Conservation (phyloP, 2,329 filamentous ascomycete species). For the Cytospora piceicola region DNA sequence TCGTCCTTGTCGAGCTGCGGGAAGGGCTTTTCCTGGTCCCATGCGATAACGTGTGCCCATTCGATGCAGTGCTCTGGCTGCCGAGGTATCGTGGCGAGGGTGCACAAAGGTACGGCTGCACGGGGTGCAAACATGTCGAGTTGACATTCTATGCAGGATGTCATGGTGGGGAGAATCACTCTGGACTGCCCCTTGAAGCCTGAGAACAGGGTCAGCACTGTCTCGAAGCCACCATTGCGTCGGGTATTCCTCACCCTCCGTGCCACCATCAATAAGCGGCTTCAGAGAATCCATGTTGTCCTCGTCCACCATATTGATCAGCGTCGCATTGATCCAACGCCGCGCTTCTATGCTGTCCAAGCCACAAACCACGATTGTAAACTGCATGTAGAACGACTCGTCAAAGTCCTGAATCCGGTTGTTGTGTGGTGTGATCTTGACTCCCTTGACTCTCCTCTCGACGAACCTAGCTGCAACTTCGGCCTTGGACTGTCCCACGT, state of each 20-base stretch:
- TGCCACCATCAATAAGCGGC: constrained; percentile 93
- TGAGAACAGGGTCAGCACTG: constrained; percentile 37
- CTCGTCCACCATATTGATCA: constrained; percentile 87
- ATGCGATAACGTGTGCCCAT: constrained; percentile 98
- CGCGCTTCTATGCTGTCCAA: constrained; percentile 96
- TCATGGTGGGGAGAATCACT: constrained; percentile 89
- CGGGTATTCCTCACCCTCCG: constrained; percentile 65
- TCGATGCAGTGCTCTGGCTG: constrained; percentile 98
- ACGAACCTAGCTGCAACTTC: constrained; percentile 92
- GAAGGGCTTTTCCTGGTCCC: constrained; percentile 85
- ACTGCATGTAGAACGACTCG: constrained; percentile 95
- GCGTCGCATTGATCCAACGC: constrained; percentile 96
- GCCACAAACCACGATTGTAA: constrained; percentile 90
- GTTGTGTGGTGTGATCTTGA: constrained; percentile 92
- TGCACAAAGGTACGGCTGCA: constrained; percentile 94
- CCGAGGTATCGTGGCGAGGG: constrained; percentile 91
- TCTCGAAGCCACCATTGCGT: background rate
- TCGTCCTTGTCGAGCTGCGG: constrained; percentile 92
- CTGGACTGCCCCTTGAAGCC: constrained; percentile 96
- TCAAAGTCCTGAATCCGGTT: constrained; percentile 97
- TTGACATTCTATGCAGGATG: constrained; percentile 97
- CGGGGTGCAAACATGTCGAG: constrained; percentile 98
- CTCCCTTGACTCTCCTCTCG: constrained; percentile 83
- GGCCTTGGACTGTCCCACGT: constrained; percentile 93
- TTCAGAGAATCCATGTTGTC: constrained; percentile 85